Base-by-base conservation (phyloP, 768 basidiomycete species). In the Russula olivacea region DNA sequence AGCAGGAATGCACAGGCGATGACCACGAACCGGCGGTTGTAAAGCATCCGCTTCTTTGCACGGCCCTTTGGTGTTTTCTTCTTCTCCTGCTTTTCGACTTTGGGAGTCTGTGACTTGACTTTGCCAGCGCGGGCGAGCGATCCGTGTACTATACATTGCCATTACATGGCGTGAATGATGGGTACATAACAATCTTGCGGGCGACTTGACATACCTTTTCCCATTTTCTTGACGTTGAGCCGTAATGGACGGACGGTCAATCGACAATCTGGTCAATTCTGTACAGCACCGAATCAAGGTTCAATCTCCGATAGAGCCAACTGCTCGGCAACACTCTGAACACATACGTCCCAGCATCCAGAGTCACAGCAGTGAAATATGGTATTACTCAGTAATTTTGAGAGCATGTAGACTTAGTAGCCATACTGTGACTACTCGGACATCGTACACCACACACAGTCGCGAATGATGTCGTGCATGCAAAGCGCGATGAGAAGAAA, bases 121-220 rank as follows among this genome's bases (percentile, higher is more conserved):
- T 98, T 98, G 77, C 95, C 95, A 76, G 94, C 94, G 83, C 94
- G 94, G 80, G 94, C 94, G 80, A 96, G 93, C 76, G 94, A 98
- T 77, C 94, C 94, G 89, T 98, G 94, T 80, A 96, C 94, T 93
- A 66, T 17, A 61, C 51, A 55, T 56, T 50, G 61, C 47, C 53
- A 65, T 54, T 6, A 54, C 11, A 23, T 23, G 28, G 12, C 10
- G 23, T 53, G n/a, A 48, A 34, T 2, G 34, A 47, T 47, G 10
- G 45, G 36, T 23, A 17, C 19, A 10, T 8, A 4, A n/a, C n/a
- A n/a, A n/a, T n/a, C n/a, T n/a, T n/a, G 21, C 14, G 12, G 47
- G 43, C 43, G 23, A 55, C 40, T 32, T 6, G 36, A 54, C 60
- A 57, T 52, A 69, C 69, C 69, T 69, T 68, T 68, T 66, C 67